Evolutionary conservation across 2,329 filamentous ascomycete genomes (phyloP), one percentile per base, ranked within the genome.

Genomic region (Xylaria sp.): DNA sequence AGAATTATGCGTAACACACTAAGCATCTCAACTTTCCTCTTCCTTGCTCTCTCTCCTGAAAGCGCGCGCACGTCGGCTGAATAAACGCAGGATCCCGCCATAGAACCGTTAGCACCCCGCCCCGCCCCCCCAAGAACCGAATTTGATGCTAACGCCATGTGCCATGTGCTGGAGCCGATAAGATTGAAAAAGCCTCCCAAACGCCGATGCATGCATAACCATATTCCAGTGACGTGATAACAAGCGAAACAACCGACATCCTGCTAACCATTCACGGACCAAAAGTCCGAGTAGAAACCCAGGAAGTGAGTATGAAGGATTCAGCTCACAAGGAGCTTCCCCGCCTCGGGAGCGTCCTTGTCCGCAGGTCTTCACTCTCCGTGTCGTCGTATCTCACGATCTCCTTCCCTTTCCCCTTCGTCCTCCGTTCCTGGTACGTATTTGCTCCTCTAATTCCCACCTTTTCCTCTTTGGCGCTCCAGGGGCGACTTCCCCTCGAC

Each of bases 331-430:
- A 76, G 23, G 85, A 86, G 71, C 82, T 84, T 51, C 82, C 82
- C 69, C 77, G 81, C 68, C 74, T 77, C 25, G 76, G 72, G 23
- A 77, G 71, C 52, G 72, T 76, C 18, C 77, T 76, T 37, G 76
- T 77, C 18, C 69, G 76, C 39, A 79, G 65, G 41, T 76, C 68
- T 50, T 77, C 76, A 37, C 68, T 79, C 48, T 80, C 80, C 20
- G 74, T 75, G n/a, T 72, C 79, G 37, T 80, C 80, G 18, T 79
- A 80, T 39, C 78, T 79, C 12, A 76, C 78, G 12, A 83, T 76
- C 61, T 82, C 82, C 73, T 86, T 88, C 1, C 83, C 85, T 74
- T 88, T 88, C 1, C 82, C 82, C 75, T 84, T 85, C 12, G 56
- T 68, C 48, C 76, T 78, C 58, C 76, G 78, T 70, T 77, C 70